Conservation (phyloP, 441 rosid genomes). For the Corymbia citriodora region DNA sequence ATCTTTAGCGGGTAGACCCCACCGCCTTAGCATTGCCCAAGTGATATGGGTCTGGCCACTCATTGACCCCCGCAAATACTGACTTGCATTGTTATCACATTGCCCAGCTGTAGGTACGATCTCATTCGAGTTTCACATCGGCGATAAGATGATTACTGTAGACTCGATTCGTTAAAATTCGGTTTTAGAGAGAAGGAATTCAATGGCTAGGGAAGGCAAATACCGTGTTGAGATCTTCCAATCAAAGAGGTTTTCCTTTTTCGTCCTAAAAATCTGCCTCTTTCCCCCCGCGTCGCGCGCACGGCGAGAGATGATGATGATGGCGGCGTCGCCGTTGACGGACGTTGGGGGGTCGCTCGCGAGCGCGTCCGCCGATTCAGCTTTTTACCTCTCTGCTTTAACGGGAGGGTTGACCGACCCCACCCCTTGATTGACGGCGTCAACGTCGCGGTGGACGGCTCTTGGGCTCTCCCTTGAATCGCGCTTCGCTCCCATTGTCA, state of each 20-base stretch:
- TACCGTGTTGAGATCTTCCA: background rate
- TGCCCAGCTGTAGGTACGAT: fast-evolving
- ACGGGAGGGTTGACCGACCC: background rate
- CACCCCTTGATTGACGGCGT: background rate
- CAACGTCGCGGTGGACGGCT: background rate
- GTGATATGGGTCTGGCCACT: background rate
- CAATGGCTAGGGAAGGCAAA: background rate
- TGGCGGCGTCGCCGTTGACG: background rate
- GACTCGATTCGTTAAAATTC: background rate
- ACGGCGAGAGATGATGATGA: background rate
- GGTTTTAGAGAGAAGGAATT: background rate
- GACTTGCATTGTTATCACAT: no score
- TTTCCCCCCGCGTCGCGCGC: background rate
- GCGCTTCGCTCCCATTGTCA: background rate
- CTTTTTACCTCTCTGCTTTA: background rate
- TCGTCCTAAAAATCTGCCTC: background rate
- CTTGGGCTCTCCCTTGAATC: background rate
- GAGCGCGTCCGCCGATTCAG: background rate
- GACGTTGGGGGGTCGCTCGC: background rate
- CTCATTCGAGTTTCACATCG: fast-evolving
- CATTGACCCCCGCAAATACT: background rate
- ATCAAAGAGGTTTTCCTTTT: background rate
- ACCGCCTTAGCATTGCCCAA: background rate
- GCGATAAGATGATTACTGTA: background rate
- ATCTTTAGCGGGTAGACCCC: fast-evolving